Percentiles rank a stretch among this genome's conserved stretches.
Conservation (phyloP, 106 monocot species). For the Gastrodia elata region DNA sequence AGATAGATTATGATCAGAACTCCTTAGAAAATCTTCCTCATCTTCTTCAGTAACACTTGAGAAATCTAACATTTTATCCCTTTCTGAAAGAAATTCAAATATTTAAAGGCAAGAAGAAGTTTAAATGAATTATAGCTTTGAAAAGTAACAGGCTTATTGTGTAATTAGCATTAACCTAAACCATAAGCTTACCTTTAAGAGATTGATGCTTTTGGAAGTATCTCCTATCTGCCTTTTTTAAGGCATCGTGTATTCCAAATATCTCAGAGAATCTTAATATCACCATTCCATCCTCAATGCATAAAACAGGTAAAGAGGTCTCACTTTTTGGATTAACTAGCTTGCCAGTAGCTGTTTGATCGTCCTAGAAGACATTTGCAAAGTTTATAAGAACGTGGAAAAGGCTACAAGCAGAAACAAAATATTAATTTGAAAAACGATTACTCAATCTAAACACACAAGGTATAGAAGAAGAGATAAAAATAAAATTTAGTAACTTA, state of each 20-base stretch:
- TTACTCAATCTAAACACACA: not conserved
- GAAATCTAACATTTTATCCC: slow-evolving; percentile 33
- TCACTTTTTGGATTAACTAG: slow-evolving; percentile 30
- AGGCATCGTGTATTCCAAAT: slow-evolving; percentile 80
- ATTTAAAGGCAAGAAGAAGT: not conserved
- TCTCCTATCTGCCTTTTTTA: slow-evolving; percentile 43
- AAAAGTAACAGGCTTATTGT: not conserved
- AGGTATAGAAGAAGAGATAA: not conserved
- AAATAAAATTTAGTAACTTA: not conserved
- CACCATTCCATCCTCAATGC: slow-evolving; percentile 64
- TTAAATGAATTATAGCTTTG: not conserved
- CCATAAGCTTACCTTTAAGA: slow-evolving; percentile 35
- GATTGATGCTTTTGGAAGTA: slow-evolving; percentile 24
- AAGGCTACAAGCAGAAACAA: not conserved
- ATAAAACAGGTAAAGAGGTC: slow-evolving; percentile 77
- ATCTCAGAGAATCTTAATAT: slow-evolving; percentile 93
- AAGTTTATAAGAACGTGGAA: slow-evolving; percentile 5
- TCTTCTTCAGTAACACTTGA: slow-evolving; percentile 71
- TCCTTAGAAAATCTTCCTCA: slow-evolving; percentile 57
- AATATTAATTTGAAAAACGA: not conserved
- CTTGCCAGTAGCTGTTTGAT: slow-evolving; percentile 22
- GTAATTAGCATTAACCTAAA: not conserved
- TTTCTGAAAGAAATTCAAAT: slow-evolving; percentile 28
- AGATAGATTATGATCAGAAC: slow-evolving; percentile 26
- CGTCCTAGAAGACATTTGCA: slow-evolving; percentile 32